A percentile compares a stretch with the other conserved stretches of the same genome.
phyloP scores from a whole-genome alignment of 106 monocot genomes.

The Platanthera zijinensis region DNA sequence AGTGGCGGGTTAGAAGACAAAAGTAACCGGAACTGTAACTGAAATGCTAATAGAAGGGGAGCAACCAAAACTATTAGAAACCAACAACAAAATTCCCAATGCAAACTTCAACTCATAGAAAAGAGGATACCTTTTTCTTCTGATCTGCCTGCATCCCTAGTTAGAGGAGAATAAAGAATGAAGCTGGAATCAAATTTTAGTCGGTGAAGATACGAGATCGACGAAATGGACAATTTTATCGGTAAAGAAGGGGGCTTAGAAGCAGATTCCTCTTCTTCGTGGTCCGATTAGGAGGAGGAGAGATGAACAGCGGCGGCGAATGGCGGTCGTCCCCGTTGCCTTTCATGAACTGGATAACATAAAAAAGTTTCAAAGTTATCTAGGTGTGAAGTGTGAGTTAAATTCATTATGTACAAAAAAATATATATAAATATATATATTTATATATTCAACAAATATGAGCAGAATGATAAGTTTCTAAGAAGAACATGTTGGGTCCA shows the following conservation, averaged over 20 bases:
- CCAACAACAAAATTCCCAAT: neutral
- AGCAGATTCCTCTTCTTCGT: neutral
- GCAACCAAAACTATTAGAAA: neutral
- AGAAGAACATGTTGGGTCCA: no score
- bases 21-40: neutral
- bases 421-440: no score
- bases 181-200: neutral
- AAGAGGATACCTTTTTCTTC: neutral
- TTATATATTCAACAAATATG: no score
- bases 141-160: conserved; percentile 10
- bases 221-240: neutral
- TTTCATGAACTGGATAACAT: no score
- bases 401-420: no score
- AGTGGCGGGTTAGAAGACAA: neutral
- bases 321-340: no score
- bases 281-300: neutral
- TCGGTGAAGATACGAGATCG: neutral
- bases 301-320: no score
- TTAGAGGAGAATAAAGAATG: neutral
- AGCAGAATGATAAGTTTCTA: no score
- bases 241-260: neutral
- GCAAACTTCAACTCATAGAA: neutral
- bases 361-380: no score
- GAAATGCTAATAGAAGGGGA: neutral
- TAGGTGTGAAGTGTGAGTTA: no score